Base-by-base conservation (phyloP, 805 yeast genomes). In the Clavispora vitiphila region DNA sequence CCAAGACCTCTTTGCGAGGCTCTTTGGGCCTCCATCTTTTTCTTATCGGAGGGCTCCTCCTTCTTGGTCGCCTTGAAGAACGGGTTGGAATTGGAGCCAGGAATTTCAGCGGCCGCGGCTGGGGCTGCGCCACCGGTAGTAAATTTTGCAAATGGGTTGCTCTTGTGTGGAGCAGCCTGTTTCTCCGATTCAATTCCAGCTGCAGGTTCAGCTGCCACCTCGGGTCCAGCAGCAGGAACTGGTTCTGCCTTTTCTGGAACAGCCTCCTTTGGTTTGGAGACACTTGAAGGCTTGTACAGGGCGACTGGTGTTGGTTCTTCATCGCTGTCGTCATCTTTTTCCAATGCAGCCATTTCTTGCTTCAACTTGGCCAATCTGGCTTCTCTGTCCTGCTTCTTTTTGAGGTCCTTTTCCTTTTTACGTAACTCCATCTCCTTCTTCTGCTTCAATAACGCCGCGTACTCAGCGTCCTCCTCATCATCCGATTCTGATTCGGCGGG, bases 21-120 rank as follows among this genome's bases (percentile, higher is more conserved):
- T 61, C 93, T 71, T 60, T 84, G 90, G 2, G 81, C 83, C 42
- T 80, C 83, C 22, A 84, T 77, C 45, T 78, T 77, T 46, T 70
- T 70, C 1, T 76, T 65, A 54, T 82, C 86, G 49, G 80, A 64
- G 2, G 52, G 54, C 4, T 61, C 51, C 8, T 54, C 64, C 7
- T 49, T 43, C 6, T 37, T 39, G 4, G 46, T 43, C 7, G 78
- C 76, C 53, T 77, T 79, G 59, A 82, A 82, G 55, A 82, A 82
- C 39, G 87, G 86, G 46, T 75, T 76, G 38, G 73, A 71, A 37
- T 48, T 57, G 14, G 53, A 37, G 22, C 48, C 41, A 10, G 46
- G 37, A 32, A 45, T 43, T 37, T 5, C 22, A 34, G 34, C 42
- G 7, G 44, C 14, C 3, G 40, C 16, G 8, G n/a, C 16, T 21